Base-by-base conservation (phyloP, 768 basidiomycete genomes). In the Xerocomus spinulosus region DNA sequence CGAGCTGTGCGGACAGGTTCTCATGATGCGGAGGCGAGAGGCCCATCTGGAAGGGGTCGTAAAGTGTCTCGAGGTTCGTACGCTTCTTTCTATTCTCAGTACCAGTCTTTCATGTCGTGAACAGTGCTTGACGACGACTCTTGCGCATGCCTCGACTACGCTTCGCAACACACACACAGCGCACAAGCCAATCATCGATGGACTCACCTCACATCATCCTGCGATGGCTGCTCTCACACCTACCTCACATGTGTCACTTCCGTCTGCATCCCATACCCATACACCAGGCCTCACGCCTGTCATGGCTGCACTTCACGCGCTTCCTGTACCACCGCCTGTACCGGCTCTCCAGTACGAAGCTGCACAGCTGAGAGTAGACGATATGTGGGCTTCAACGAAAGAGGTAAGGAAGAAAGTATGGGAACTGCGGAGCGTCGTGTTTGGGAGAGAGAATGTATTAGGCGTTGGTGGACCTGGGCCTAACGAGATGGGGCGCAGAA, bases 1-100 rank as follows among this genome's bases (percentile, higher is more conserved):
- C 30, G 86, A 85, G 56, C 72, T 91, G 14, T 83, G 83, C 58
- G 85, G 84, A 4, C 83, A 90, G 59, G 62, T 86, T 39, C 70
- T 91, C 18, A 76, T 84, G 54, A 79, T 88, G 80, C 70, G 69
- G 28, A 70, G 87, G 35, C 74, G 87, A 56, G 82, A 83, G 60
- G 70, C 73, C 49, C 87, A 90, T 62, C 69, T 91, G 29, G 71
- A 69, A 45, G 83, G 85, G 58, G 79, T 87, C 25, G 59, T 82
- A 12, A 69, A 73, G 15, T 82, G 79, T 56, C 71, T 87, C 28
- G 70, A 78, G 60, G 85, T 77, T 57, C 21, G 69, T 51, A 24
- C 15, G 32, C 29, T 36, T 13, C 23, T 46, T 34, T 58, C 46
- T 35, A 42, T 40, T 44, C 48, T 45, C 26, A 42, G 60, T 35